Conservation (phyloP, 2,329 filamentous ascomycete species). For the Colletotrichum tropicale region DNA sequence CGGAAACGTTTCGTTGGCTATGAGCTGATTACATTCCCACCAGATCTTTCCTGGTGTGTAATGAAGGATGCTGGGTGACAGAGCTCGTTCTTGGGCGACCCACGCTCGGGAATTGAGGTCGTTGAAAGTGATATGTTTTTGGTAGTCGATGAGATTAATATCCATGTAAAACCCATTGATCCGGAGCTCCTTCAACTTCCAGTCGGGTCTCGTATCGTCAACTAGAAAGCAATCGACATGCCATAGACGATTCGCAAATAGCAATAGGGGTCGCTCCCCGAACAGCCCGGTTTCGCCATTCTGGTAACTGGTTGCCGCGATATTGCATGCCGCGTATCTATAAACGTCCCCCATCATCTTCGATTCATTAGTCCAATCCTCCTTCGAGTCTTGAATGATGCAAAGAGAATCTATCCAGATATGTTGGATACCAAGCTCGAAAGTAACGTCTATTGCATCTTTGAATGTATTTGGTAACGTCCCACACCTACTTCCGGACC, state of each 20-base stretch:
- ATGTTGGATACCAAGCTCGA: neutral
- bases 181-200: neutral
- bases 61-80: neutral
- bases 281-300: neutral
- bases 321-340: neutral
- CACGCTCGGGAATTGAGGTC: neutral
- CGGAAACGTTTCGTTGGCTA: neutral
- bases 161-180: neutral
- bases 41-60: neutral
- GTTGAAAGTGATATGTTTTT: neutral
- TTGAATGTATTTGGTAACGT: neutral
- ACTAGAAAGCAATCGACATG: neutral
- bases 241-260: neutral
- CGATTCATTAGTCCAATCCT: neutral
- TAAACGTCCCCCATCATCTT: neutral
- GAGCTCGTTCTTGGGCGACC: neutral
- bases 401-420: neutral
- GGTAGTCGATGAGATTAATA: neutral
- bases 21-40: neutral
- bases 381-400: neutral
- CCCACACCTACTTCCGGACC: too few species aligned
- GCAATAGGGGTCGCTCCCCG: neutral
- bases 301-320: neutral
- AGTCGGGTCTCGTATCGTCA: neutral
- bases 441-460: neutral